phyloP scores from a whole-genome alignment of 805 yeast genomes.

The Kodamaea kakaduensis region DNA sequence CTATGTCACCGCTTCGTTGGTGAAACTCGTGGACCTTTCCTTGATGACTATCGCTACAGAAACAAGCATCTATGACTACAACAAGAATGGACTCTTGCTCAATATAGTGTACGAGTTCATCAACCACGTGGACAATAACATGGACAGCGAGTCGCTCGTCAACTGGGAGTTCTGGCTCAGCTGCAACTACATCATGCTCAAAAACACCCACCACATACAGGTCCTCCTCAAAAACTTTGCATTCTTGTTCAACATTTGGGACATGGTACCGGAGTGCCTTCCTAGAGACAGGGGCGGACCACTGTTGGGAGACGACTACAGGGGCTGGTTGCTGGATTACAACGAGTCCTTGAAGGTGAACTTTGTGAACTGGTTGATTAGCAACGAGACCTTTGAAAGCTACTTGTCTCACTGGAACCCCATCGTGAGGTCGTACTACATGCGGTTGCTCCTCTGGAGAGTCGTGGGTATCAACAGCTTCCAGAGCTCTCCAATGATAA shows the following conservation, averaged over 20 bases:
- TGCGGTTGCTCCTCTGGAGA: conserved; percentile 66
- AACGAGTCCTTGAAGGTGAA: conserved; percentile 45
- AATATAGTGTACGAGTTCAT: conserved; percentile 39
- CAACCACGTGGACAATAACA: conserved; percentile 27
- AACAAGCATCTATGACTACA: conserved; percentile 35
- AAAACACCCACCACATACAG: conserved; percentile 54
- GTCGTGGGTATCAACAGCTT: conserved; percentile 42
- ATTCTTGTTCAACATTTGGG: conserved; percentile 72
- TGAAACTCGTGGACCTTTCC: conserved; percentile 29
- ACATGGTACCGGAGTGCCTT: conserved; percentile 47
- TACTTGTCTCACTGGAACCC: conserved; percentile 80
- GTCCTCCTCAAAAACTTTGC: conserved; percentile 62
- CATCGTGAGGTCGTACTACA: conserved; percentile 64
- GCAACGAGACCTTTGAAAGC: conserved; percentile 46
- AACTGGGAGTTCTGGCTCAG: conserved; percentile 79
- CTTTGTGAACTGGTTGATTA: conserved; percentile 52
- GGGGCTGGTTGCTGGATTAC: conserved; percentile 38
- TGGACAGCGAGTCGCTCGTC: conserved; percentile 23
- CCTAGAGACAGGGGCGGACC: conserved; percentile 9
- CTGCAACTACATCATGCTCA: conserved; percentile 55
- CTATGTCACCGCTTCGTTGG: conserved; percentile 12
- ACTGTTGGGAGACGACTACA: conserved; percentile 1
- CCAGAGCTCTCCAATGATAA: conserved; percentile 31
- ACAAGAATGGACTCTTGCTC: conserved; percentile 36
- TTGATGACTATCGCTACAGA: conserved; percentile 32